Percentiles rank a stretch among this genome's conserved stretches.
Evolutionary conservation across 208 protist species (phyloP).

Genomic region (Leishmania lainsoni): DNA sequence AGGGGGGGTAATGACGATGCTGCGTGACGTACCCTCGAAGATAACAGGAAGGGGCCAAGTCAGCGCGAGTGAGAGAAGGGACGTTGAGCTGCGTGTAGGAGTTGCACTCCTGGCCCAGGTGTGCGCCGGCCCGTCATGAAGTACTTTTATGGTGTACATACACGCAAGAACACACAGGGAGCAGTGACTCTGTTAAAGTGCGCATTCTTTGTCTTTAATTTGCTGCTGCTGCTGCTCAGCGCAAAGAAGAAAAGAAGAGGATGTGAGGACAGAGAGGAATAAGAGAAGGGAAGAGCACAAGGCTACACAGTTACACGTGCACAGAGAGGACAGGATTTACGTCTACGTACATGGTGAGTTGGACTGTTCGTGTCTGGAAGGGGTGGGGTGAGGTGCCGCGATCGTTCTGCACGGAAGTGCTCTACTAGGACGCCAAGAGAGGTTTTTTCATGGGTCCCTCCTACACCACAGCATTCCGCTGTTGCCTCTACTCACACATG

Average conservation of each 20-base stretch:
- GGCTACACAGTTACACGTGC: not conserved
- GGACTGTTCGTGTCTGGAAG: not conserved
- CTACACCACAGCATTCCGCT: not conserved
- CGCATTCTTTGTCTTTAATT: no score
- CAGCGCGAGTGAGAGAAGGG: not conserved
- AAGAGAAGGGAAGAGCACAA: not conserved
- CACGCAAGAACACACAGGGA: not conserved
- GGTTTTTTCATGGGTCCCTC: not conserved
- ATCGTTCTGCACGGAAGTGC: not conserved
- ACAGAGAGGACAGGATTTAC: not conserved
- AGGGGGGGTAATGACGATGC: not conserved
- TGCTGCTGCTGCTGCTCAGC: no score
- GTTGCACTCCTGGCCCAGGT: not conserved
- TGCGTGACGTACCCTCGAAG: not conserved
- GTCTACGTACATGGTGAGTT: conserved; percentile 1
- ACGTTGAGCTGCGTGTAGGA: not conserved
- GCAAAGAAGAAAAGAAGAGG: not conserved
- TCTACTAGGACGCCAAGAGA: not conserved
- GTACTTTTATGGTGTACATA: not conserved
- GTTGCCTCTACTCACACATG: not conserved
- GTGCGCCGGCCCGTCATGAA: not conserved
- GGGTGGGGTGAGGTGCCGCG: not conserved
- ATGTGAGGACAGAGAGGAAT: not conserved
- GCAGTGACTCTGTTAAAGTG: no score
- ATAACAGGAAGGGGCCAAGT: not conserved